Evolutionary conservation across 2,329 filamentous ascomycete genomes (phyloP).

Genomic region (Calonectria henricotiae): DNA sequence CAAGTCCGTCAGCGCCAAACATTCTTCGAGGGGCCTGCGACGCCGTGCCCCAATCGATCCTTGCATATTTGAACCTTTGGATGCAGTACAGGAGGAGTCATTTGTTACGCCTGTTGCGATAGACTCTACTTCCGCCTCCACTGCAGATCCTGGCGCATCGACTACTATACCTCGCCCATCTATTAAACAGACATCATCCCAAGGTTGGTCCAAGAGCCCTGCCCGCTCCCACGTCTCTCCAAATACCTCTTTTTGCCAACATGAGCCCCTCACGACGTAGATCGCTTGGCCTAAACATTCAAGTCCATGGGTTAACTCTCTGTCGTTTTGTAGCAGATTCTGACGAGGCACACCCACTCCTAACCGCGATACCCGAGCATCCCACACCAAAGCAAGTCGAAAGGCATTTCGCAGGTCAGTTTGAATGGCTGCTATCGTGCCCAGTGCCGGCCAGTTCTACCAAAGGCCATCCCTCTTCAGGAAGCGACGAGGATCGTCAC

Average conservation of each 20-base stretch:
- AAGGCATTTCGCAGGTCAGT: constrained; percentile 66
- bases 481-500: constrained; percentile 36
- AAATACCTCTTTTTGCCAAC: neutral
- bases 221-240: neutral
- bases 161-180: constrained; percentile 24
- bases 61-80: constrained; percentile 57
- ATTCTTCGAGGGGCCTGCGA: constrained; percentile 47
- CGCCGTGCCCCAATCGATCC: constrained; percentile 54
- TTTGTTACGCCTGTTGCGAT: constrained; percentile 31
- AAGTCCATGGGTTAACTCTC: constrained; percentile 39
- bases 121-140: constrained; percentile 18
- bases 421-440: constrained; percentile 67
- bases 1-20: constrained; percentile 41
- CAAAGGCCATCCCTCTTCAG: constrained; percentile 40
- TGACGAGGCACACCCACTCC: constrained; percentile 48
- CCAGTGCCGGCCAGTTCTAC: constrained; percentile 52
- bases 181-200: constrained; percentile 20
- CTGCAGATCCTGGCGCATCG: constrained; percentile 21
- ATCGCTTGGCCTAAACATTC: neutral
- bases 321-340: constrained; percentile 34
- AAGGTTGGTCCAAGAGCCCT: constrained; percentile 42
- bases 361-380: constrained; percentile 46
- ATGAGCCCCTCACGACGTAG: constrained; percentile 18
- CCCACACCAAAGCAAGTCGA: constrained; percentile 57
- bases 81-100: constrained; percentile 55